phyloP scores from a whole-genome alignment of 768 basidiomycete genomes.

The Mycena kentingensis region DNA sequence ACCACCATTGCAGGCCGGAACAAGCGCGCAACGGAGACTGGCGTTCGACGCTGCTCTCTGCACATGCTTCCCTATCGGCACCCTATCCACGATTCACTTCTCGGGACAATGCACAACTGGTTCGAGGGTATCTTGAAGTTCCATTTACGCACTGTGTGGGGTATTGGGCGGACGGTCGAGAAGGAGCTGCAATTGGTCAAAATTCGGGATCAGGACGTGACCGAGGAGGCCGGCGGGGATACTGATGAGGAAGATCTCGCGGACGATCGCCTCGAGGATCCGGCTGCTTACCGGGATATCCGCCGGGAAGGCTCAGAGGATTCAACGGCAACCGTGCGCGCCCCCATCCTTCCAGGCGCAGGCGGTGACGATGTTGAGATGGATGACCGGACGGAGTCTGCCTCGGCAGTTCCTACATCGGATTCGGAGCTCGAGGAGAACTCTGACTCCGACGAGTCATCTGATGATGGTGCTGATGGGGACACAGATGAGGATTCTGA shows the following conservation, averaged over 20 bases:
- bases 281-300: not conserved
- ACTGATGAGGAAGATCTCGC: not conserved
- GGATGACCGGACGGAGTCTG: not conserved
- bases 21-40: constrained; percentile 4
- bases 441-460: not conserved
- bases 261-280: not conserved
- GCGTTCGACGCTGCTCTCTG: constrained; percentile 19
- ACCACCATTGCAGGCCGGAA: constrained; percentile 4
- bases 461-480: constrained; percentile 6
- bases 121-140: constrained; percentile 18
- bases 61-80: constrained; percentile 22
- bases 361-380: not conserved
- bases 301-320: not conserved
- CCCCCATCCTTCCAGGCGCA: not conserved
- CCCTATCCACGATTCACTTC: constrained; percentile 13
- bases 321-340: not conserved
- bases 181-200: constrained; percentile 1
- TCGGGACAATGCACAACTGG: constrained; percentile 25
- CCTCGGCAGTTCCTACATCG: not conserved
- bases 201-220: not conserved
- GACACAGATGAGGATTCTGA: constrained; percentile 7
- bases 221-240: not conserved
- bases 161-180: constrained; percentile 9
- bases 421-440: not conserved
- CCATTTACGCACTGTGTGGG: constrained; percentile 21